Percentiles rank a stretch among this genome's conserved stretches.
Conservation (phyloP, 352 stramenopile species). For the Peronosclerospora sorghi region DNA sequence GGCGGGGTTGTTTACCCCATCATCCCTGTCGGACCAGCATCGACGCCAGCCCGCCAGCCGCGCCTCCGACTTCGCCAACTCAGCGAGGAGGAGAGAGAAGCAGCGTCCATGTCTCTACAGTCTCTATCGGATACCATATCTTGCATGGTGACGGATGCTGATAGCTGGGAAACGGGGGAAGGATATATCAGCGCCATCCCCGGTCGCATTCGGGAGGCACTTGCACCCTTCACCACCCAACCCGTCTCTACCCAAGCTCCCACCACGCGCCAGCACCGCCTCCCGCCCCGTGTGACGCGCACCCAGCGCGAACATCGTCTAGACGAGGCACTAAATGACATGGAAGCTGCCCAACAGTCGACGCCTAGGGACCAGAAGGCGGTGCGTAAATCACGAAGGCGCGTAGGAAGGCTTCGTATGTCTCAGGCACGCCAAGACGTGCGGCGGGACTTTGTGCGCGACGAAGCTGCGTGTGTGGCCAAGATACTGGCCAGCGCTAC, state of each 20-base stretch:
- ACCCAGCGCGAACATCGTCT: constrained; percentile 1
- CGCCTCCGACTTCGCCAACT: neutral
- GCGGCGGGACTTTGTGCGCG: neutral
- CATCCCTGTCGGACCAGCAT: too few relatives aligned
- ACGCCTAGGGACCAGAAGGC: neutral
- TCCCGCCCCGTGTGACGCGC: constrained; percentile 4
- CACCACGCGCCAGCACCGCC: neutral
- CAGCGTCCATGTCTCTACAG: neutral
- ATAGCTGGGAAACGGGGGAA: constrained; percentile 4
- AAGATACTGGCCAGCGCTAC: neutral
- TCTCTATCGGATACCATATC: neutral
- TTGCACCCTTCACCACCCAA: neutral
- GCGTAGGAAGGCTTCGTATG: neutral
- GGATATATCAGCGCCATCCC: constrained; percentile 9
- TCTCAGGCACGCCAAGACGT: neutral
- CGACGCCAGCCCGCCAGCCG: neutral
- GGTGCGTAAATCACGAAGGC: neutral
- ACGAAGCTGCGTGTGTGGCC: constrained; percentile 3
- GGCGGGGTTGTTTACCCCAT: too few relatives aligned
- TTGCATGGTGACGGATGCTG: constrained; percentile 1
- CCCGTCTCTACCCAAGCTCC: neutral
- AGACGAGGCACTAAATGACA: constrained; percentile 3
- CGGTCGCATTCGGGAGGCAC: neutral
- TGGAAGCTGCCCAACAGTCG: neutral
- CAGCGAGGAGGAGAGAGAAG: neutral